A percentile compares a stretch with the other conserved stretches of the same genome.
phyloP scores from a whole-genome alignment of 2,329 filamentous ascomycete species.

The Zymoseptoria ardabiliae region DNA sequence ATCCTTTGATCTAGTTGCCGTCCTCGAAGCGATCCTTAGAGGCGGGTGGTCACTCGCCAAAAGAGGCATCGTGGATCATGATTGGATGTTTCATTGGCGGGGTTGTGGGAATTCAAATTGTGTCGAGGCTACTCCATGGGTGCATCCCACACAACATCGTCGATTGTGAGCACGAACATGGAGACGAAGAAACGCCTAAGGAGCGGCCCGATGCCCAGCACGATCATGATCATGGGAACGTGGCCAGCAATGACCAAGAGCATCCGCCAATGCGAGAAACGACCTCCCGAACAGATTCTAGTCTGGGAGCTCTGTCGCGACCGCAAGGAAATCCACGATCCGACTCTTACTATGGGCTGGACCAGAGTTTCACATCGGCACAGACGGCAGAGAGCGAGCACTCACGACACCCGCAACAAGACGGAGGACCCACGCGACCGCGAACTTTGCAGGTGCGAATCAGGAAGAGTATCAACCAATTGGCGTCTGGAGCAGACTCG shows the following conservation, averaged over 20 bases:
- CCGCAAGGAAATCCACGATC: slow-evolving; percentile 16
- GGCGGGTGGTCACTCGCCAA: slow-evolving; percentile 58
- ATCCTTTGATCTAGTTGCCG: slow-evolving; percentile 50
- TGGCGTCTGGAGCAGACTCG: slow-evolving; percentile 35
- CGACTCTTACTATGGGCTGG: slow-evolving; percentile 18
- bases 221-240: slow-evolving; percentile 16
- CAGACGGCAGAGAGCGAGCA: slow-evolving; percentile 1
- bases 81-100: slow-evolving; percentile 64
- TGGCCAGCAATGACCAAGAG: slow-evolving; percentile 21
- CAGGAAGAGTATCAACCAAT: slow-evolving; percentile 39
- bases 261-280: slow-evolving; percentile 15
- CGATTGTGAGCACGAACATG: slow-evolving; percentile 69
- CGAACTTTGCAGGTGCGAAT: slow-evolving; percentile 32
- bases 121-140: slow-evolving; percentile 65
- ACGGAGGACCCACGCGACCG: slow-evolving; percentile 17
- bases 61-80: slow-evolving; percentile 59
- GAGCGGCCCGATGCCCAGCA: slow-evolving; percentile 13
- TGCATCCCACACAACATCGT: slow-evolving; percentile 73
- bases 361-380: slow-evolving; percentile 6
- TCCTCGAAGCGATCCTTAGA: slow-evolving; percentile 72
- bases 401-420: neutral
- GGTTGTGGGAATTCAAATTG: slow-evolving; percentile 65
- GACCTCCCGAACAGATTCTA: slow-evolving; percentile 12
- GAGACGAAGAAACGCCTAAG: slow-evolving; percentile 47
- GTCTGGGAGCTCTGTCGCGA: slow-evolving; percentile 11